Base-by-base conservation (phyloP, 345 rosid genomes). In the Moricandia moricandioides region DNA sequence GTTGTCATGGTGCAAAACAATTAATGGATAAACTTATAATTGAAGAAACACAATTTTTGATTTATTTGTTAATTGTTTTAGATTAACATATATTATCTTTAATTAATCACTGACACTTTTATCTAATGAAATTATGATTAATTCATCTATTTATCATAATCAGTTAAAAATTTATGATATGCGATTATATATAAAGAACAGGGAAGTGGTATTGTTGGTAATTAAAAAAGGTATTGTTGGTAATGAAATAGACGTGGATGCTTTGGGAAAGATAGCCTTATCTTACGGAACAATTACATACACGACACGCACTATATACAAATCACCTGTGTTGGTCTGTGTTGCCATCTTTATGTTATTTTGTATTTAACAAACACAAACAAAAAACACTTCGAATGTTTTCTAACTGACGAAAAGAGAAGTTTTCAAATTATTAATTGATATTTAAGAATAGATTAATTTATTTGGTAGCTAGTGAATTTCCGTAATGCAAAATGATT, bases 281-380 rank as follows among this genome's bases (percentile, higher is more conserved):
- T 77, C 75, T 70, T 40, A 47, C 80, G 43, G 54, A 71, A 77
- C 56, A 52, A 70, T 27, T 30, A 52, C 24, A 39, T 76, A 77
- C 76, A 71, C 72, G 80, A 39, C 80, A 77, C 76, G 80, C 76
- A 77, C 80, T 65, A 65, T 56, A 62, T 57, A 62, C 72, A 57
- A 59, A 14, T 16, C 80, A 71, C 77, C 77, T 78, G 69, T 78
- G 77, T 78, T 78, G 73, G 81, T 77, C 68, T 71, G 37, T 71
- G 72, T 77, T 65, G 62, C 80, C 80, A 77, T 77, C 13, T 77
- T 77, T 77, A 39, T 39, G 45, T 10, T 39, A 39, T 39, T 39
- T 39, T 69, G 6, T 21, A 21, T 21, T 43, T 58, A 16, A 39
- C 16, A 58, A 40, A n/a, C 14, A 40, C n/a, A 29, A 26, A n/a